Base-by-base conservation (phyloP, 169 alveolate genomes). In the Ichthyophthirius multifiliis region DNA sequence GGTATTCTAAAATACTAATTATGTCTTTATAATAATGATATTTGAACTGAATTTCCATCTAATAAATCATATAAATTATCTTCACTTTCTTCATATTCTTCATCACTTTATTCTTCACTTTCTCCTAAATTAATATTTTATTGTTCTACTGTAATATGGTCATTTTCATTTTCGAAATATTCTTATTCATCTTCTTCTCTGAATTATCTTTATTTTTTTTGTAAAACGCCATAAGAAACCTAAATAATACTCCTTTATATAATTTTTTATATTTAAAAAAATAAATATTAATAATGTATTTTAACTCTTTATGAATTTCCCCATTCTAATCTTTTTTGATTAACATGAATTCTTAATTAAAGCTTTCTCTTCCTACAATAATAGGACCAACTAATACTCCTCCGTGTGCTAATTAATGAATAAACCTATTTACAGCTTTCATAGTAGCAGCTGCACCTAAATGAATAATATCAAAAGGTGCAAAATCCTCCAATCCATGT, bases 401-500 rank as follows among this genome's bases (percentile, higher is more conserved):
- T 30, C 85, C 83, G 31, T 65, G 65, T 30, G 76, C 88, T 43
- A 91, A 65, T 75, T 91, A 83, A 16, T 91, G 88, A 5, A 87
- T 34, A 5, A 90, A 64, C 5, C 43, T 79, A n/a, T 64, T n/a
- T 3, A 87, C 89, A 27, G 87, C 41, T 64, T 79, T 65, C 13
- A 55, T 81, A 3, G 86, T 65, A 27, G 71, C 71, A 31, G 95
- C 91, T 13, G 92, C 95, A 2, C 95, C 95, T 65, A 88, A 86
- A 82, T 91, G 95, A 30, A 91, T 91, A 18, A 83, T 86, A 81
- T 91, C 89, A 86, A 83, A 91, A n/a, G 93, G 93, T 30, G 85
- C 93, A 30, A 83, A 45, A 30, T 80, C 44, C 45, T 83, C 65
- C 30, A 73, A 71, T 10, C 95, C 95, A 32, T 47, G 18, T 75